These are phyloP conservation scores for Galeopsis tetrahit DNA, from an alignment of 257 asterid genomes.

Conservation along the genomic window DNA sequence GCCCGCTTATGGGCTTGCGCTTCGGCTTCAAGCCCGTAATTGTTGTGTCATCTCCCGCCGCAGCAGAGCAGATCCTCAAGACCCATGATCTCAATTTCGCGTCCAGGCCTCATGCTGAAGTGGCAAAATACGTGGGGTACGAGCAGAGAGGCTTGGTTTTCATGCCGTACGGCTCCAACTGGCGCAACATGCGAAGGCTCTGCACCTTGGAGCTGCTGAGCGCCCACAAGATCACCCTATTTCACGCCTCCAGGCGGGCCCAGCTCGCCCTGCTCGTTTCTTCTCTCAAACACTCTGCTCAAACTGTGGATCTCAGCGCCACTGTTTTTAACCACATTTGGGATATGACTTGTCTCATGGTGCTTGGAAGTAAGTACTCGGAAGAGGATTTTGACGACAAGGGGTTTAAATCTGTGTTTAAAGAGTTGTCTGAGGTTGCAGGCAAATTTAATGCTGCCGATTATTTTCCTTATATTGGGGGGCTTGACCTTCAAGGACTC, in stretches of 20 bases:
- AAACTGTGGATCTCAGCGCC: background rate
- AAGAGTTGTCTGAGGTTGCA: no score
- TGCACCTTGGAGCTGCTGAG: background rate
- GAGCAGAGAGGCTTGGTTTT: background rate
- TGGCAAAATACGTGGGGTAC: constrained; percentile 19
- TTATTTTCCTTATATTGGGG: no score
- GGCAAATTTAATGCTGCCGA: no score
- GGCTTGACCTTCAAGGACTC: no score
- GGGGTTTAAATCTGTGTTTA: no score
- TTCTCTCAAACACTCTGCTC: background rate
- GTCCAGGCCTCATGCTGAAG: constrained; percentile 20
- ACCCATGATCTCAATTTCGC: constrained; percentile 32
- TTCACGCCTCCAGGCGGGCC: background rate
- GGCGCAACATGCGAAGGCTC: background rate
- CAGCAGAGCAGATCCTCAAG: constrained; percentile 39
- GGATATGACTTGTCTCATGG: background rate
- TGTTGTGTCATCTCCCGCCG: constrained; percentile 29
- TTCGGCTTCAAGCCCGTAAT: no score
- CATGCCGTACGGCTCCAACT: no score
- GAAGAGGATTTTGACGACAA: no score
- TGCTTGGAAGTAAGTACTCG: no score
- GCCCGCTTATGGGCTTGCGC: no score
- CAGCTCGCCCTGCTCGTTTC: background rate
- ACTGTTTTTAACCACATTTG: background rate
- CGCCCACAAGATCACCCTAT: background rate